A percentile compares a stretch with the other conserved stretches of the same genome.
phyloP scores from a whole-genome alignment of 2,329 filamentous ascomycete genomes.

The Westerdykella sp. region DNA sequence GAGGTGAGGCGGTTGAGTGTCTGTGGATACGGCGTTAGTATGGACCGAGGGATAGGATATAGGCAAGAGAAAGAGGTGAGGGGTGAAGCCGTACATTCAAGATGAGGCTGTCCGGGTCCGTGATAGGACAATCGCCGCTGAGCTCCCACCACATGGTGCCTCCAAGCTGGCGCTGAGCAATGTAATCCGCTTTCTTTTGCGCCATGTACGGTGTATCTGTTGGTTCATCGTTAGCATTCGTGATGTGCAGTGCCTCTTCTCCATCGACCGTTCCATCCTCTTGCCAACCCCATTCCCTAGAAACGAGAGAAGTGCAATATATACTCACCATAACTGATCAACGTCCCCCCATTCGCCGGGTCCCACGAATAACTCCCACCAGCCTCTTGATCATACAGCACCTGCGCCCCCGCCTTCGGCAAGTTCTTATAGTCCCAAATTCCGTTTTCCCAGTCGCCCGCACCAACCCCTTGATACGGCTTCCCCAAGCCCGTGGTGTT shows the following conservation, averaged over 20 bases:
- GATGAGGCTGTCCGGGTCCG: not conserved
- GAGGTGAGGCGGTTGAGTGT: slow-evolving; percentile 41
- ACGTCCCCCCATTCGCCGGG: slow-evolving; percentile 28
- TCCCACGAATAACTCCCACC: slow-evolving; percentile 77
- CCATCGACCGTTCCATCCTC: no score
- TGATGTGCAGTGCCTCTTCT: no score
- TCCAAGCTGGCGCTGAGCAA: slow-evolving; percentile 62
- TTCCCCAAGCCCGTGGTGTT: slow-evolving; percentile 69
- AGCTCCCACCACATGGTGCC: slow-evolving; percentile 98
- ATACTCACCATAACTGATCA: not conserved
- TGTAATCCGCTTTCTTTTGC: slow-evolving; percentile 63
- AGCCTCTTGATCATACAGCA: slow-evolving; percentile 56
- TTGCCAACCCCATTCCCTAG: no score
- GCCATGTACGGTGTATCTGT: slow-evolving; percentile 59
- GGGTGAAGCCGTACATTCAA: not conserved
- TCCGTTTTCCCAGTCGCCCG: slow-evolving; percentile 69
- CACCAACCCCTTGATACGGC: slow-evolving; percentile 64
- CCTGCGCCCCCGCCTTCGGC: slow-evolving; percentile 60
- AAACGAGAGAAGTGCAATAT: not conserved
- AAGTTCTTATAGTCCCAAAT: slow-evolving; percentile 82
- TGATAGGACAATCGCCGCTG: slow-evolving; percentile 60
- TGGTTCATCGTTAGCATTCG: not conserved
- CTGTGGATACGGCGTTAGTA: slow-evolving; percentile 26
- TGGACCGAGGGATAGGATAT: slow-evolving; percentile 1
- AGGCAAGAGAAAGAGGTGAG: not conserved